phyloP scores from a whole-genome alignment of 192 early-diverging fungal species.

The Gonapodya prolifera region DNA sequence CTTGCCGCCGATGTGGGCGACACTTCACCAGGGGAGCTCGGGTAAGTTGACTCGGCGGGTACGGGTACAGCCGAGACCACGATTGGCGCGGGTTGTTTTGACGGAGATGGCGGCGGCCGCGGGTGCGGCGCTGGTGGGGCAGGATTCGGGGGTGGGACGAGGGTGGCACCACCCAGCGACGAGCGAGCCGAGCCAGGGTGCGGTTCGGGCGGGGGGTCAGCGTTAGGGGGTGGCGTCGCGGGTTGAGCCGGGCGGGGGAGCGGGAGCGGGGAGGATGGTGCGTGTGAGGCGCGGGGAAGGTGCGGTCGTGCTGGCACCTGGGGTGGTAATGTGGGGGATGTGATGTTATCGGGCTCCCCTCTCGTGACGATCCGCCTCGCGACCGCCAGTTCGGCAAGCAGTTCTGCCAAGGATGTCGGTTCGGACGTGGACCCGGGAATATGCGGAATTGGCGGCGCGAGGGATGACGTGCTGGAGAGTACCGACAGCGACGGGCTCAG shows the following conservation, averaged over 20 bases:
- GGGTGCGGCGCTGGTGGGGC: not conserved
- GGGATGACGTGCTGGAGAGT: not conserved
- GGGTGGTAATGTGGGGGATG: not conserved
- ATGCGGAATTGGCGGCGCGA: no score
- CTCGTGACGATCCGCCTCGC: not conserved
- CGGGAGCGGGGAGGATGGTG: not conserved
- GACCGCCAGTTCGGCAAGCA: not conserved
- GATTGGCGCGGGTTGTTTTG: not conserved
- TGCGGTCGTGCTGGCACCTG: not conserved
- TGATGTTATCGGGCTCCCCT: not conserved
- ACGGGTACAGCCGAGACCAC: not conserved
- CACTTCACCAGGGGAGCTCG: not conserved
- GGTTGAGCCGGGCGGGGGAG: not conserved
- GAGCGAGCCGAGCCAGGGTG: not conserved
- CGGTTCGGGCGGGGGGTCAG: not conserved
- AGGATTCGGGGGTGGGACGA: not conserved
- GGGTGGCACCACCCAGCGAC: not conserved
- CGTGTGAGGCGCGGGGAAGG: not conserved
- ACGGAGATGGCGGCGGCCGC: not conserved
- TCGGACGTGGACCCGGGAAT: not conserved
- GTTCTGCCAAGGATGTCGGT: not conserved
- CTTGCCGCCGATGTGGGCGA: not conserved
- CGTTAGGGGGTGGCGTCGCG: not conserved
- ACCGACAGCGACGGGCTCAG: not conserved
- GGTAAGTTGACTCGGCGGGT: not conserved